phyloP scores from a whole-genome alignment of 2,329 filamentous ascomycete genomes.

The Phialocephala subalpina region DNA sequence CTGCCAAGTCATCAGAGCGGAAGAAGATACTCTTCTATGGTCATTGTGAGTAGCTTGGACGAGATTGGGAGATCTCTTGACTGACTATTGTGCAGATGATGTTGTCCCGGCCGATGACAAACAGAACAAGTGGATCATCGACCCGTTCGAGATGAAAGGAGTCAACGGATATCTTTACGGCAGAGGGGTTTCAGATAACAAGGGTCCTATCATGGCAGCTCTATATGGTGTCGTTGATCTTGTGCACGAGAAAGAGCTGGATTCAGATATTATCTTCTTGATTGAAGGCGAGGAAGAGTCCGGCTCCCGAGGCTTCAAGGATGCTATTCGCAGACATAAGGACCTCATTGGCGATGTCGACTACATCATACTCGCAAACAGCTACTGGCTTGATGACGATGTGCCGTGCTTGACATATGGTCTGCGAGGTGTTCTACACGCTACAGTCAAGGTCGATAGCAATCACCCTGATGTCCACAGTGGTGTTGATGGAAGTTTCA shows the following conservation, averaged over 20 bases:
- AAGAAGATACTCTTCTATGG: slow-evolving; percentile 97
- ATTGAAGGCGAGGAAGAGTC: slow-evolving; percentile 98
- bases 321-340: slow-evolving; percentile 82
- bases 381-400: slow-evolving; percentile 97
- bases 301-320: slow-evolving; percentile 88
- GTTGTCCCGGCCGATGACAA: slow-evolving; percentile 90
- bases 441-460: slow-evolving; percentile 87
- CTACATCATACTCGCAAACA: slow-evolving; percentile 95
- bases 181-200: slow-evolving; percentile 96
- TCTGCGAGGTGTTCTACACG: slow-evolving; percentile 90
- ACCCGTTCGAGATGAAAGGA: slow-evolving; percentile 90
- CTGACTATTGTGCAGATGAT: slow-evolving; percentile 62
- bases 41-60: slow-evolving; percentile 63
- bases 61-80: not conserved
- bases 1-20: slow-evolving; percentile 67
- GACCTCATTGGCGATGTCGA: slow-evolving; percentile 88
- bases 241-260: slow-evolving; percentile 81
- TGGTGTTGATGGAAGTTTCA: slow-evolving; percentile 92
- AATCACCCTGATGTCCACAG: slow-evolving; percentile 90
- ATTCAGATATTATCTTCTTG: slow-evolving; percentile 89
- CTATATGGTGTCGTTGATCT: slow-evolving; percentile 93
- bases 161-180: slow-evolving; percentile 94
- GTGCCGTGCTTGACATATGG: slow-evolving; percentile 96
- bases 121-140: slow-evolving; percentile 81
- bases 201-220: slow-evolving; percentile 93